A percentile compares a stretch with the other conserved stretches of the same genome.
Evolutionary conservation across 176 grass and related monocot species (phyloP).

Genomic region (Saccharum officinarum): DNA sequence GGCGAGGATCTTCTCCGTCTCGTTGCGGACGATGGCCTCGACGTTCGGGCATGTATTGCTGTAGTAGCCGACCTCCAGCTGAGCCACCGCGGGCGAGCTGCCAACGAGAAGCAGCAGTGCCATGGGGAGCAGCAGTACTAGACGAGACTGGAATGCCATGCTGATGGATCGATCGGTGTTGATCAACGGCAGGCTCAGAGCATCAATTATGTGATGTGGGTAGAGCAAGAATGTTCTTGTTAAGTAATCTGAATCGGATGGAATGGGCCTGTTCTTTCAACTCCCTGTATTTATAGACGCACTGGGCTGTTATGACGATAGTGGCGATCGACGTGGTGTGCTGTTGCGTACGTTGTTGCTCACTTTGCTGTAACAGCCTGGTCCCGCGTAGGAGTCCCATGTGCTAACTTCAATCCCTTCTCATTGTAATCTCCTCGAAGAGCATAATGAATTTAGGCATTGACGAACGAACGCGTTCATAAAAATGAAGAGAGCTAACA

Average conservation of each 20-base stretch:
- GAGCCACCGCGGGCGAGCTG: constrained; percentile 2
- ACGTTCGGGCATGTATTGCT: constrained; percentile 58
- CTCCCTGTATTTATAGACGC: constrained; percentile 15
- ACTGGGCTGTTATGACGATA: not conserved
- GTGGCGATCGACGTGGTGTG: not conserved
- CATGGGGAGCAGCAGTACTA: constrained; percentile 1
- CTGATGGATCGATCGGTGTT: not conserved
- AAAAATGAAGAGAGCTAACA: not conserved
- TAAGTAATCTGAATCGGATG: not conserved
- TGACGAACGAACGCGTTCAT: not conserved
- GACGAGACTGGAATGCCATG: constrained; percentile 23
- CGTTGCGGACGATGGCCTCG: constrained; percentile 54
- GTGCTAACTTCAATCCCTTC: constrained; percentile 20
- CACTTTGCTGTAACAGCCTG: constrained; percentile 13
- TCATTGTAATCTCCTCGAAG: not conserved
- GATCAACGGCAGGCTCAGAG: not conserved
- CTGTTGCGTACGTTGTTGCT: not conserved
- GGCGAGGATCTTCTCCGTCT: constrained; percentile 52
- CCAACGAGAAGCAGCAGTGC: not conserved
- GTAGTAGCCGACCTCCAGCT: constrained; percentile 57
- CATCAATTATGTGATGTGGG: not conserved
- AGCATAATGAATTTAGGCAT: not conserved
- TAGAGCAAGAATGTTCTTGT: constrained; percentile 2
- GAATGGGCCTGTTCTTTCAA: not conserved
- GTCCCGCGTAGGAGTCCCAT: constrained; percentile 11